A percentile compares a stretch with the other conserved stretches of the same genome.
phyloP scores from a whole-genome alignment of 345 rosid genomes.

The Rhodamnia argentea region DNA sequence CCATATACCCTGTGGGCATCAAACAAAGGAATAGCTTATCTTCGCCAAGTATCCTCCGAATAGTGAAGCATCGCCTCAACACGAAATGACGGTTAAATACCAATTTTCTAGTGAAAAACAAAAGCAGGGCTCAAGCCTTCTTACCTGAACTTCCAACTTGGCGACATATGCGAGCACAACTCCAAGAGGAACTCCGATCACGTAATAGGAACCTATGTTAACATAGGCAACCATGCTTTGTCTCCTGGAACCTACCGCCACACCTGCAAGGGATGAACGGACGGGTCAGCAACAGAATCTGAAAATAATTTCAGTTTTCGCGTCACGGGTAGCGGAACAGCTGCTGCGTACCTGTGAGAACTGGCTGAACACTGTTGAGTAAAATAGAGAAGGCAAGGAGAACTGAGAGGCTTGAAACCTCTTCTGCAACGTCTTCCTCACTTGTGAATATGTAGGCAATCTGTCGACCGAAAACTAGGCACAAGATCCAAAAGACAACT shows the following conservation, averaged over 20 bases:
- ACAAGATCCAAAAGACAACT: conserved; percentile 14
- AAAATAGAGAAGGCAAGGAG: conserved; percentile 26
- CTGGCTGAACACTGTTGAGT: conserved; percentile 25
- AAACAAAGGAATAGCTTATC: not conserved
- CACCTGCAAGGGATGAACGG: conserved; percentile 1
- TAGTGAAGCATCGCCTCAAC: not conserved
- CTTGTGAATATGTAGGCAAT: conserved; percentile 22
- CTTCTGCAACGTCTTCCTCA: conserved; percentile 15
- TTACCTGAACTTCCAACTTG: not conserved
- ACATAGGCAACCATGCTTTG: conserved; percentile 14
- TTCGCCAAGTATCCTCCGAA: not conserved
- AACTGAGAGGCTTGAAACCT: conserved; percentile 21
- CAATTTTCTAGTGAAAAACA: not conserved
- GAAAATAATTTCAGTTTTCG: not conserved
- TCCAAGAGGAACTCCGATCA: conserved; percentile 17
- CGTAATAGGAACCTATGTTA: conserved; percentile 15
- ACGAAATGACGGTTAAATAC: not conserved
- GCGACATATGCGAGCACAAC: conserved; percentile 7
- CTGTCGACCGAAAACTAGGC: conserved; percentile 14
- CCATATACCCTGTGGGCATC: conserved; percentile 28
- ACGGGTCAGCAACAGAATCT: not conserved
- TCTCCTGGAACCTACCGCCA: conserved; percentile 13
- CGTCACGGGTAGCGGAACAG: not conserved
- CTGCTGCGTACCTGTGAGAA: conserved; percentile 14
- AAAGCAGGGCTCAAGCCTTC: not conserved